Evolutionary conservation across 169 alveolate genomes (phyloP).

Genomic region (Eimeria nieschulzi): DNA sequence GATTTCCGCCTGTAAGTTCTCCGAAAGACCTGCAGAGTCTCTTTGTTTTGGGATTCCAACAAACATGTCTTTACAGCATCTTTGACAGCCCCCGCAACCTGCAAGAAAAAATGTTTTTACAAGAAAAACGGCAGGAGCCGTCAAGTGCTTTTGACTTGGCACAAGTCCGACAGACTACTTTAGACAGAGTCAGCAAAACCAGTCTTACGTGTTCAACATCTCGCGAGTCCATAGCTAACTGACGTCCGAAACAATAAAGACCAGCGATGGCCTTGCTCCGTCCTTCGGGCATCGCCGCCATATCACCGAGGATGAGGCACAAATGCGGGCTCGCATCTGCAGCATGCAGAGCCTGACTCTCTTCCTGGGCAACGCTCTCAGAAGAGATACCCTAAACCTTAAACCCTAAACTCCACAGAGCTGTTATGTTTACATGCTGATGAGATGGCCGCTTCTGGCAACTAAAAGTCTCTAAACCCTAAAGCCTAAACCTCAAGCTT

Average conservation of each 20-base stretch:
- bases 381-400: not conserved
- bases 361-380: not conserved
- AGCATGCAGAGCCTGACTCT: conserved; percentile 5
- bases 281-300: not conserved
- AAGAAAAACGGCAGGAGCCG: too few species aligned
- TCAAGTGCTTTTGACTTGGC: too few species aligned
- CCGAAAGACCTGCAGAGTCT: not conserved
- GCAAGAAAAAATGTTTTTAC: not conserved
- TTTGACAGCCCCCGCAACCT: not conserved
- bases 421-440: too few species aligned
- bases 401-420: too few species aligned
- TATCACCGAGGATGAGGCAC: not conserved
- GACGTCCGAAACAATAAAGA: not conserved
- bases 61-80: not conserved
- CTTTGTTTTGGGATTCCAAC: not conserved
- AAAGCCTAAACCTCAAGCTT: too few species aligned
- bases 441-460: too few species aligned
- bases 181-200: too few species aligned
- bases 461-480: too few species aligned
- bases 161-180: too few species aligned
- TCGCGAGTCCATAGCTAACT: not conserved
- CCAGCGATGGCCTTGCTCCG: not conserved
- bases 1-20: not conserved
- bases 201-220: not conserved
- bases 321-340: not conserved